Percentiles rank a stretch among this genome's conserved stretches.
Conservation (phyloP, 768 basidiomycete genomes). For the Rhizopogon roseolus region DNA sequence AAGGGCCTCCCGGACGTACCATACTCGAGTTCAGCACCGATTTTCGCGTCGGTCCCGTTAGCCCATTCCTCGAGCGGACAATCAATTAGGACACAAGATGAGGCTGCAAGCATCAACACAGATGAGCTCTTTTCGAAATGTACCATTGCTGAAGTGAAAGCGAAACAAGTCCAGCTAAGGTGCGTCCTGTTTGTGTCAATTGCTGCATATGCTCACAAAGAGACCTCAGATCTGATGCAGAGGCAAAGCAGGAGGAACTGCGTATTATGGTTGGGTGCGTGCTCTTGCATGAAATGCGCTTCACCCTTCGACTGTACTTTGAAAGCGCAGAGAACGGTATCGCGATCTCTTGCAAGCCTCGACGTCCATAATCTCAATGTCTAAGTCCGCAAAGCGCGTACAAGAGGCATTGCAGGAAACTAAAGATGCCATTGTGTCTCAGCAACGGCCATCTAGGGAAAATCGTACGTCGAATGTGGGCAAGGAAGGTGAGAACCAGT, state of each 20-base stretch:
- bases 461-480: conserved; percentile 32
- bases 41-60: conserved; percentile 8
- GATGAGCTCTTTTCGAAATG: conserved; percentile 72
- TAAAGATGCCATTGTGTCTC: conserved; percentile 45
- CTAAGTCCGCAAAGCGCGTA: conserved; percentile 63
- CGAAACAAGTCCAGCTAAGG: conserved; percentile 66
- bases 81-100: conserved; percentile 13
- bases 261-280: conserved; percentile 92
- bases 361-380: conserved; percentile 75
- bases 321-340: conserved; percentile 83
- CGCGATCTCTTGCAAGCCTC: conserved; percentile 84
- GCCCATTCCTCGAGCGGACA: conserved; percentile 3
- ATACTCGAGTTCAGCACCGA: conserved; percentile 3
- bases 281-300: background rate
- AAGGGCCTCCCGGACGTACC: conserved; percentile 8
- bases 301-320: conserved; percentile 31
- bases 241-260: conserved; percentile 84
- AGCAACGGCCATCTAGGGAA: conserved; percentile 39
- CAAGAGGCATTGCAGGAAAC: conserved; percentile 60
- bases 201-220: conserved; percentile 2
- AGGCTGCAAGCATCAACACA: conserved; percentile 40
- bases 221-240: conserved; percentile 62
- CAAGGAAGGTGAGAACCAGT: conserved; percentile 37
- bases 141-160: conserved; percentile 68
- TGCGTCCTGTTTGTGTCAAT: conserved; percentile 21